Evolutionary conservation across 179 eudicot genomes (phyloP).

Genomic region (Amaranthus tricolor): DNA sequence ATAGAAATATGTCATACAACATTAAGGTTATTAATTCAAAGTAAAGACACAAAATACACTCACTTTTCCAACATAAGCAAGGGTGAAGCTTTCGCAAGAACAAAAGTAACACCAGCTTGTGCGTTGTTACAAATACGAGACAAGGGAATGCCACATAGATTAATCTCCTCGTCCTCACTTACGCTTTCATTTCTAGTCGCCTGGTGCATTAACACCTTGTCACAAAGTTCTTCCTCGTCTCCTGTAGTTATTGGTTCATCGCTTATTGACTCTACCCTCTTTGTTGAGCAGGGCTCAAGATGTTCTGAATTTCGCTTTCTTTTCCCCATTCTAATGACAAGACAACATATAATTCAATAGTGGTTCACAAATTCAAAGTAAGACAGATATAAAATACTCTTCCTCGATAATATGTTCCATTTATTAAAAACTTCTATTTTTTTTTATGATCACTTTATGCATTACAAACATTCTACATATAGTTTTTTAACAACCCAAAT

Average conservation of each 20-base stretch:
- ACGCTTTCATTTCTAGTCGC: neutral
- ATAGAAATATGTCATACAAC: too few relatives aligned
- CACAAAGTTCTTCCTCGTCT: neutral
- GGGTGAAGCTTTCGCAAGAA: conserved; percentile 38
- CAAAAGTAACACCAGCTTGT: conserved; percentile 22
- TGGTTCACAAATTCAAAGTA: neutral
- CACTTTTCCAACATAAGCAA: conserved; percentile 22
- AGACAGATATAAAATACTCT: too few relatives aligned
- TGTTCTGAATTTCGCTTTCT: neutral
- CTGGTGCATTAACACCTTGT: neutral
- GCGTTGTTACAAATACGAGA: neutral
- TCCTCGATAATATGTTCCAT: too few relatives aligned
- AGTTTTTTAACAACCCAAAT: too few relatives aligned
- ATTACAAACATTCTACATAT: too few relatives aligned
- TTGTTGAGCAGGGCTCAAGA: neutral
- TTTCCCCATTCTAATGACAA: conserved; percentile 6
- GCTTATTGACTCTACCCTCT: neutral
- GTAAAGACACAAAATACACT: too few relatives aligned
- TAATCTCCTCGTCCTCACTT: neutral
- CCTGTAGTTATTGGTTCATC: neutral
- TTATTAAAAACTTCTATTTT: too few relatives aligned
- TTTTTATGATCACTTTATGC: too few relatives aligned
- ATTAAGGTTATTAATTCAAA: too few relatives aligned
- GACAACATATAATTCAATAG: neutral
- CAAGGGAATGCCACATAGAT: conserved; percentile 23